Evolutionary conservation across 2,329 filamentous ascomycete species (phyloP).

Genomic region (Penicillium sp.): DNA sequence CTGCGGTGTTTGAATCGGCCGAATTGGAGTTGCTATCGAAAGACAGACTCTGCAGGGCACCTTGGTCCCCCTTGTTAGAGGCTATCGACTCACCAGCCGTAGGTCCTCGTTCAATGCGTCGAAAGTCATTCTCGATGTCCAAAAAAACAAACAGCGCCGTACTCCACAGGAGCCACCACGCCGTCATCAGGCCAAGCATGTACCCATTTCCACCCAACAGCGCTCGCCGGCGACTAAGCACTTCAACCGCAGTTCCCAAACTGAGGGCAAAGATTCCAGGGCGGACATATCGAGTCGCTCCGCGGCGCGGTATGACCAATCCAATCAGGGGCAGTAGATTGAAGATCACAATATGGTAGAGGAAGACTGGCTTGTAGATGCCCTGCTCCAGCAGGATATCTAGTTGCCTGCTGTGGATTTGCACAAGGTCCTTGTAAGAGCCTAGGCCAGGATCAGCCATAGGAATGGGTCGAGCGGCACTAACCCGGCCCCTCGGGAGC

Average conservation of each 20-base stretch:
- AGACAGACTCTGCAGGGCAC: neutral
- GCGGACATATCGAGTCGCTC: conserved; percentile 40
- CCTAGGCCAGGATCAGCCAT: conserved; percentile 31
- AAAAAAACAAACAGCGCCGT: conserved; percentile 56
- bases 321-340: conserved; percentile 47
- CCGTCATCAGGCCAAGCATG: conserved; percentile 55
- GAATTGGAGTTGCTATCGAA: too few relatives aligned
- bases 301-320: conserved; percentile 53
- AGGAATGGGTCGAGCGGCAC: conserved; percentile 8
- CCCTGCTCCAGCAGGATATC: conserved; percentile 31
- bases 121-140: conserved; percentile 58
- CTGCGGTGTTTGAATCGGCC: neutral
- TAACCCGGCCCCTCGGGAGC: conserved; percentile 8
- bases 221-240: conserved; percentile 49
- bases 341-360: conserved; percentile 38
- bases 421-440: conserved; percentile 32
- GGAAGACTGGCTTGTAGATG: conserved; percentile 34
- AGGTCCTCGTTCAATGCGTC: conserved; percentile 52
- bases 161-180: conserved; percentile 58
- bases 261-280: conserved; percentile 50
- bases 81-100: neutral
- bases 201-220: conserved; percentile 55
- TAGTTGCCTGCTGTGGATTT: conserved; percentile 25
- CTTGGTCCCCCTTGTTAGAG: neutral
- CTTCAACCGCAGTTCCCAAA: conserved; percentile 46